Conservation (phyloP, 768 basidiomycete genomes). For the Macrocybe gigantea region DNA sequence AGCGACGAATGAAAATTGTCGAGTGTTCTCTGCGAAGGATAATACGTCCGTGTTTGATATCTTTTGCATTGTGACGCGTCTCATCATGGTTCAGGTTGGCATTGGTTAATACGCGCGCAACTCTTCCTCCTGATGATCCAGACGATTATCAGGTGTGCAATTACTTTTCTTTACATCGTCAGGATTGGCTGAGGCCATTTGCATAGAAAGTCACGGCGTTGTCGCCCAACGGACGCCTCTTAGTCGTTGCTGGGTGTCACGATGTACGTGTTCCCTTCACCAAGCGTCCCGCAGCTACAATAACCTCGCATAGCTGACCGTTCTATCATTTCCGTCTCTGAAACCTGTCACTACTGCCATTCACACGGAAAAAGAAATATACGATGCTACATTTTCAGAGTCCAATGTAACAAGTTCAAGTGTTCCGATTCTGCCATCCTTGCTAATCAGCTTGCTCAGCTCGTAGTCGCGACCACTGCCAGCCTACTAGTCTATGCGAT, state of each 20-base stretch:
- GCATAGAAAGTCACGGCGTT: slow-evolving; percentile 84
- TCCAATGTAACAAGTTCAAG: slow-evolving; percentile 40
- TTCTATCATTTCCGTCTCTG: slow-evolving; percentile 64
- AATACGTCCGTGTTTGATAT: slow-evolving; percentile 42
- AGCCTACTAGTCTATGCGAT: slow-evolving; percentile 60
- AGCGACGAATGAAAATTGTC: slow-evolving; percentile 81
- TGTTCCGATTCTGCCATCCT: neutral
- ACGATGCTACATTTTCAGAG: slow-evolving; percentile 75
- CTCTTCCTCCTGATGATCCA: slow-evolving; percentile 49
- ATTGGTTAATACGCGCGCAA: slow-evolving; percentile 47
- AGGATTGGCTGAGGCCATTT: slow-evolving; percentile 7
- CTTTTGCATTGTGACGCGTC: neutral
- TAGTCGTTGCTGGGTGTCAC: slow-evolving; percentile 71
- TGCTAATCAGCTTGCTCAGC: slow-evolving; percentile 27
- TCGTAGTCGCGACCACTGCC: slow-evolving; percentile 61
- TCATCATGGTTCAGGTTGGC: slow-evolving; percentile 40
- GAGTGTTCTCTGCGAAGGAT: slow-evolving; percentile 56
- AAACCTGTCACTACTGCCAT: slow-evolving; percentile 41
- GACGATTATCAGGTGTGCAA: slow-evolving; percentile 81
- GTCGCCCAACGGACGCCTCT: slow-evolving; percentile 57
- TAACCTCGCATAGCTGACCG: slow-evolving; percentile 38
- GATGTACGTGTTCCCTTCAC: slow-evolving; percentile 39
- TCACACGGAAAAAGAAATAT: slow-evolving; percentile 72
- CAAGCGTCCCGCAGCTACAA: neutral
- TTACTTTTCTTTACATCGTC: neutral